These are phyloP conservation scores for Sporothrix phasma DNA, from an alignment of 2,329 filamentous ascomycete species.

Conservation along the genomic window DNA sequence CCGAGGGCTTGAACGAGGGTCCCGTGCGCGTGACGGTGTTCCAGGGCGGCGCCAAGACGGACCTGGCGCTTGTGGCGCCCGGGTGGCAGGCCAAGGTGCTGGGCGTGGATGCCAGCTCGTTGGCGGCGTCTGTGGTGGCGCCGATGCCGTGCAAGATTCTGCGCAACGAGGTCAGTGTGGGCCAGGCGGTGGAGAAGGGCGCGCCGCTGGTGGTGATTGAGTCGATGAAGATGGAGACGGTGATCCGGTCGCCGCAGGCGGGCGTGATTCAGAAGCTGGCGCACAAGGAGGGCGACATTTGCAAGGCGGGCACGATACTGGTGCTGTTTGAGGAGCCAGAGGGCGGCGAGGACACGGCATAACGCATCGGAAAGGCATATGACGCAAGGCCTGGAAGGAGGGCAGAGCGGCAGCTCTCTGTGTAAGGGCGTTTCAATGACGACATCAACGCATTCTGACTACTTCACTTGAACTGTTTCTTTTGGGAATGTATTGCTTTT, in stretches of 20 bases:
- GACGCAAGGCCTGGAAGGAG: too few relatives aligned
- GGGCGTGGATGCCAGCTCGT: slow-evolving; percentile 58
- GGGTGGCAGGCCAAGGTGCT: slow-evolving; percentile 82
- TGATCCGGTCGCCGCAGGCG: slow-evolving; percentile 66
- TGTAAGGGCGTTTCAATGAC: slow-evolving; percentile 1
- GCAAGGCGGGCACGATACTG: slow-evolving; percentile 64
- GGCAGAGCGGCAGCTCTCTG: not conserved
- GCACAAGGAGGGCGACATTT: slow-evolving; percentile 68
- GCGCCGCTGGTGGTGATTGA: slow-evolving; percentile 83
- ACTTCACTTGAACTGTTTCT: not conserved
- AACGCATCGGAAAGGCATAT: not conserved
- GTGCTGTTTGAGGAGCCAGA: slow-evolving; percentile 54
- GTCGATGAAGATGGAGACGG: slow-evolving; percentile 86
- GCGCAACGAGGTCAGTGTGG: slow-evolving; percentile 76
- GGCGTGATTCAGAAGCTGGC: slow-evolving; percentile 63
- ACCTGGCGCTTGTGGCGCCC: slow-evolving; percentile 50
- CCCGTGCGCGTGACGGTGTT: slow-evolving; percentile 63
- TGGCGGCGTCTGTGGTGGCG: slow-evolving; percentile 70
- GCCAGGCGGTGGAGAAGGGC: slow-evolving; percentile 73
- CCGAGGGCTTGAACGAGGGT: slow-evolving; percentile 23
- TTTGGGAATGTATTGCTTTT: not conserved
- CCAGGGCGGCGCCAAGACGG: slow-evolving; percentile 53
- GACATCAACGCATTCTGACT: not conserved
- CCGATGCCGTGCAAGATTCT: slow-evolving; percentile 98
- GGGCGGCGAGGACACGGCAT: not conserved